Evolutionary conservation across 495 filamentous ascomycete species (phyloP).

Genomic region (Tuber calosporum): DNA sequence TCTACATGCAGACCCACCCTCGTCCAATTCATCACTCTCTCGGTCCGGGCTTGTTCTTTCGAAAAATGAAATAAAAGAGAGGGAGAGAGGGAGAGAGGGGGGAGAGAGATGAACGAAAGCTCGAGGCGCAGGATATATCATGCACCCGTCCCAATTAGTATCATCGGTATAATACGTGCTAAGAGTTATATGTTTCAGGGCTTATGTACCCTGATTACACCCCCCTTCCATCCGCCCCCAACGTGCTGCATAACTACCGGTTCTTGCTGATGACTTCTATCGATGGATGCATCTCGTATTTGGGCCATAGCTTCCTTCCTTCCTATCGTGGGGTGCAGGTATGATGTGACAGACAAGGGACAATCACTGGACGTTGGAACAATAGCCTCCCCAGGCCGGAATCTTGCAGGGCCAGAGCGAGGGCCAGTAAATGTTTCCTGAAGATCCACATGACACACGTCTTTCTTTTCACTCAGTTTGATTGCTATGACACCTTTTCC

Average conservation of each 20-base stretch:
- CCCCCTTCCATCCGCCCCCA: background rate
- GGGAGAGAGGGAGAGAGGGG: background rate
- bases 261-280: background rate
- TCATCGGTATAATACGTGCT: background rate
- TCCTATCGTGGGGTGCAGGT: background rate
- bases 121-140: background rate
- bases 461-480: background rate
- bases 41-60: background rate
- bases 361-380: background rate
- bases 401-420: background rate
- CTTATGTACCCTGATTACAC: background rate
- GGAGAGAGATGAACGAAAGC: background rate
- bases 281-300: slow-evolving; percentile 1
- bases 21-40: background rate
- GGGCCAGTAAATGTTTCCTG: background rate
- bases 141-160: background rate
- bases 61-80: background rate
- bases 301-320: background rate
- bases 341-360: background rate
- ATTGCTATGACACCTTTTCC: background rate
- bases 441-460: background rate
- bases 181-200: background rate
- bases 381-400: background rate
- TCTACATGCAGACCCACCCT: background rate
- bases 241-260: background rate